Evolutionary conservation across 768 basidiomycete species (phyloP), one percentile per base, ranked within the genome.

Genomic region (Hypholoma fasciculare): DNA sequence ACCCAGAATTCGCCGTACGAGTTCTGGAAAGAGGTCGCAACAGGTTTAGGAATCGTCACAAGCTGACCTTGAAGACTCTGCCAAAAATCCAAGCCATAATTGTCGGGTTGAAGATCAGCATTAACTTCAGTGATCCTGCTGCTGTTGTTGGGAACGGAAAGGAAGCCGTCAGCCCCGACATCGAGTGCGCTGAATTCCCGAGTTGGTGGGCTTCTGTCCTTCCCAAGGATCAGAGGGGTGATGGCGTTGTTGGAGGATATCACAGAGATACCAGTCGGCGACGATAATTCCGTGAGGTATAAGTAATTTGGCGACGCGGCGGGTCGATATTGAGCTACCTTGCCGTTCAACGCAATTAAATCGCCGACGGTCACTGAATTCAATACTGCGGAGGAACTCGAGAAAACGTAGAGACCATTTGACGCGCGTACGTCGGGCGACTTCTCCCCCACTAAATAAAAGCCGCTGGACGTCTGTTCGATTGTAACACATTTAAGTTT

Each of bases 51-150:
- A 20, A 86, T 72, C 0, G 77, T 78, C 20, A 88, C 84, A 3
- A 87, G 71, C 62, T 82, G 79, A 2, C 84, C 84, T 58, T 84
- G 81, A 9, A 88, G 74, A 63, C 82, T 84, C 64, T 83, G 78
- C 84, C 85, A 88, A 64, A 88, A 87, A 64, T 87, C 85, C 36
- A 86, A 65, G 7, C 85, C 86, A 57, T 74, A 86, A 44, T 73
- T 68, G 26, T 79, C 74, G 1, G 84, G 84, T 52, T 78, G 75
- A 39, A 86, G 66, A 5, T 76, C 75, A 7, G 77, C 71, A 60
- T 87, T 82, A 4, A 76, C 72, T 1, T 62, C 62, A 52, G 81
- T 77, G 27, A 85, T 65, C 16, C 68, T 76, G 48, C 74, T 80
- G 14, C 72, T 68, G 61, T 86, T 86, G 65, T 80, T 83, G 11